Evolutionary conservation across 1,139 yeast species (phyloP).

Genomic region (Candida pseudoviswanathii): DNA sequence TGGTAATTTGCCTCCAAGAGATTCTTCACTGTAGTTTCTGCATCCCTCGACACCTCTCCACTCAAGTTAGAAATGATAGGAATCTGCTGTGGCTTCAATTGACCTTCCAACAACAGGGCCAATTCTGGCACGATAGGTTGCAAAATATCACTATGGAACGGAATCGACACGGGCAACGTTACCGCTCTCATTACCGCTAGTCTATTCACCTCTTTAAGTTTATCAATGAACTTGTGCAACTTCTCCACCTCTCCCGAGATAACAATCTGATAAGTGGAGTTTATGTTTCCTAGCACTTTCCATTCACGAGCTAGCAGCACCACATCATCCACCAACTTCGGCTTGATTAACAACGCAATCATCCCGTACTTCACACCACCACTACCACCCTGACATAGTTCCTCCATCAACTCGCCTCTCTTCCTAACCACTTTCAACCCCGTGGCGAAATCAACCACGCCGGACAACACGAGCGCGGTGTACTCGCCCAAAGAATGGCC

Average conservation of each 20-base stretch:
- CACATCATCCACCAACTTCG: conserved; percentile 22
- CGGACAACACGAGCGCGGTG: conserved; percentile 49
- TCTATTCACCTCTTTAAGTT: conserved; percentile 4
- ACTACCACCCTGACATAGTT: conserved; percentile 18
- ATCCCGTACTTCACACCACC: conserved; percentile 39
- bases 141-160: conserved; percentile 53
- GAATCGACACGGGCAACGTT: conserved; percentile 50
- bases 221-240: conserved; percentile 18
- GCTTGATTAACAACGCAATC: conserved; percentile 37
- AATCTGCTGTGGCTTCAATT: conserved; percentile 18
- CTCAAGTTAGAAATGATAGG: conserved; percentile 40
- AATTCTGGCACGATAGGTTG: conserved; percentile 38
- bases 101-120: conserved; percentile 15
- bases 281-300: conserved; percentile 43
- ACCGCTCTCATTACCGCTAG: conserved; percentile 9
- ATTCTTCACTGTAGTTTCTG: conserved; percentile 24
- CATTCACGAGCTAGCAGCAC: conserved; percentile 20
- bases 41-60: conserved; percentile 24
- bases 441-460: conserved; percentile 38
- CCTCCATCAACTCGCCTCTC: conserved; percentile 56
- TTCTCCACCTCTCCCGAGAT: conserved; percentile 41
- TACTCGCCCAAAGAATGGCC: conserved; percentile 68
- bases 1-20: conserved; percentile 39
- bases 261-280: conserved; percentile 45
- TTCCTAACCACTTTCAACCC: conserved; percentile 52